Base-by-base conservation (phyloP, 306 rosid genomes). In the Glycine latifolia region DNA sequence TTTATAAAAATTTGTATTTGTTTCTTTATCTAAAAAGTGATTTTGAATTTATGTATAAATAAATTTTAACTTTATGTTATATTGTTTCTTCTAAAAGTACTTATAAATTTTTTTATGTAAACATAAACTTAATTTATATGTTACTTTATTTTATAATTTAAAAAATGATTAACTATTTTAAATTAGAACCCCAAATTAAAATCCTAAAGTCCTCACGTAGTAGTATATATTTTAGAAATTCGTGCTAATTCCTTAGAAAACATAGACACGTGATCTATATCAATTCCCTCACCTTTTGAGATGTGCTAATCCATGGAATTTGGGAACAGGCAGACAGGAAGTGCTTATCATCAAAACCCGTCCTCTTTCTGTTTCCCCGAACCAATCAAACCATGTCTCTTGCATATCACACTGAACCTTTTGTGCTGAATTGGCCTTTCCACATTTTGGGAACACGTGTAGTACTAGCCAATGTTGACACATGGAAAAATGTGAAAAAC, bases 221-320 rank as follows among this genome's bases (percentile, higher is more conserved):
- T 26, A 26, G 31, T 26, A 26, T 26, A 26, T 26, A 63, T 78
- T 50, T 35, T 75, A 31, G 44, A 20, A 0, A 15, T 26, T 26
- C 31, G 31, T 26, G 31, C 46, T 46, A 67, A 31, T 41, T 54
- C 4, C 55, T 53, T 26, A 55, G 69, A 78, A 68, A 26, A 81
- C 50, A 67, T 43, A 44, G 75, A 33, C 85, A 67, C 76, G 71
- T 67, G 75, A 82, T 75, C 5, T 58, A 58, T 60, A 58, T 60
- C 71, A 67, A 75, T 54, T 81, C 16, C 48, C 81, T 69, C 26
- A 60, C 74, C 78, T 76, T 60, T 76, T 69, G 81, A 69, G 72
- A 76, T 59, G 73, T 68, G 39, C 20, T 15, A 58, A 31, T 76
- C 72, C 77, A 58, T 48, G 67, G 59, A 60, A 69, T 14, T 43